Evolutionary conservation across 2,329 filamentous ascomycete species (phyloP), one percentile per base, ranked within the genome.

Genomic region (Alternaria novae-zelandiae): DNA sequence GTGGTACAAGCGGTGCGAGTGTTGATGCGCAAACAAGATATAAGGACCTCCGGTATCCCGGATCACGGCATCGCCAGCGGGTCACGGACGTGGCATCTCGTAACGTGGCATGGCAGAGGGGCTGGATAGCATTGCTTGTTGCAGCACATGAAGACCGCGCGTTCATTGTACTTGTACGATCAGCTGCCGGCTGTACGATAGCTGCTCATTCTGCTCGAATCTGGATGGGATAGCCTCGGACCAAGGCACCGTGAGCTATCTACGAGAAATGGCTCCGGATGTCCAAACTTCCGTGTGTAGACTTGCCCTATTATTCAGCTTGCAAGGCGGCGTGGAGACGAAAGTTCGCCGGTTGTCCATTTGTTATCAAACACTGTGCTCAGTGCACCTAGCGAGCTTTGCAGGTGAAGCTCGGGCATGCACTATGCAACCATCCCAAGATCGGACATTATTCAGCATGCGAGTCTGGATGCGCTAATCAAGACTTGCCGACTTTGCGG

Each of bases 1-100:
- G 71, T 94, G 86, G 86, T 69, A 84, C 80, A 80, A 86, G 76
- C 72, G 87, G 82, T 84, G 81, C 82, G 86, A 83, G 73, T 84
- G 82, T 67, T 85, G 72, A 80, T 30, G 50, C 28, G 54, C 59
- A 58, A 20, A 53, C 32, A 51, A 58, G 36, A 63, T 54, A 49
- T 21, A 46, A 60, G 55, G 57, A 46, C 30, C 51, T 46, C 49
- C 23, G 30, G 59, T 65, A 54, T 56, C 54, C 25, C 53, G 54
- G 47, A 59, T 58, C 46, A 67, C 57, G 56, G 28, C 59, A 55
- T 57, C 30, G 43, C 54, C 46, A 53, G 30, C 23, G 60, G 54
- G 59, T 63, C 41, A 49, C 45, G 54, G 26, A 55, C 26, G 43
- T 59, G 51, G 55, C 21, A 32, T 55, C 41, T 45, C 21, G 62